phyloP scores from a whole-genome alignment of 441 rosid genomes.

The Bocquillonia castaneifolia region DNA sequence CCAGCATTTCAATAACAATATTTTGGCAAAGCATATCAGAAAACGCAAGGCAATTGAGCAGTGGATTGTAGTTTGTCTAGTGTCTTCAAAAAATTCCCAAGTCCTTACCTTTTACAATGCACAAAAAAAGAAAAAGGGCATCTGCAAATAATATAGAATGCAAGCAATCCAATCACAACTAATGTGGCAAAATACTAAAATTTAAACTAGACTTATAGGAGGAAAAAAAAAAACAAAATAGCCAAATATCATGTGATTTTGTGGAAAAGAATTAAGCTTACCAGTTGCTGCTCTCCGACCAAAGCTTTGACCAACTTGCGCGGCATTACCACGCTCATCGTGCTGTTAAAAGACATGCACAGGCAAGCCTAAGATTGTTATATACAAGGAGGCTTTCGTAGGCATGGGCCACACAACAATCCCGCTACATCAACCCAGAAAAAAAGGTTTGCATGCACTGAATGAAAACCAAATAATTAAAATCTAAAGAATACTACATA shows the following conservation, averaged over 20 bases:
- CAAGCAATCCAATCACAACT: not conserved
- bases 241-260: not conserved
- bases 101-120: too few species aligned
- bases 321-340: constrained; percentile 60
- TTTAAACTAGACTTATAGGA: not conserved
- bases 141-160: too few species aligned
- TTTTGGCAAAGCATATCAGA: not conserved
- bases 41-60: not conserved
- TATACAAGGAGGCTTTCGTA: constrained; percentile 47
- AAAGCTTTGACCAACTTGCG: constrained; percentile 61
- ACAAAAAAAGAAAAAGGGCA: too few species aligned
- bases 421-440: constrained; percentile 49
- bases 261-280: constrained; percentile 28
- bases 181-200: not conserved
- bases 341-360: constrained; percentile 85
- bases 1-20: not conserved
- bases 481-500: constrained; percentile 25
- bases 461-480: constrained; percentile 39
- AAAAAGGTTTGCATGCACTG: constrained; percentile 43
- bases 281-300: constrained; percentile 49
- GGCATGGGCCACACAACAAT: constrained; percentile 47
- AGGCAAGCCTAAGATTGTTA: constrained; percentile 81
- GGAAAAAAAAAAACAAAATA: not conserved
- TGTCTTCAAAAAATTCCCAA: not conserved
- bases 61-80: not conserved